phyloP scores from a whole-genome alignment of 345 rosid species.

The Ceriops decandra region DNA sequence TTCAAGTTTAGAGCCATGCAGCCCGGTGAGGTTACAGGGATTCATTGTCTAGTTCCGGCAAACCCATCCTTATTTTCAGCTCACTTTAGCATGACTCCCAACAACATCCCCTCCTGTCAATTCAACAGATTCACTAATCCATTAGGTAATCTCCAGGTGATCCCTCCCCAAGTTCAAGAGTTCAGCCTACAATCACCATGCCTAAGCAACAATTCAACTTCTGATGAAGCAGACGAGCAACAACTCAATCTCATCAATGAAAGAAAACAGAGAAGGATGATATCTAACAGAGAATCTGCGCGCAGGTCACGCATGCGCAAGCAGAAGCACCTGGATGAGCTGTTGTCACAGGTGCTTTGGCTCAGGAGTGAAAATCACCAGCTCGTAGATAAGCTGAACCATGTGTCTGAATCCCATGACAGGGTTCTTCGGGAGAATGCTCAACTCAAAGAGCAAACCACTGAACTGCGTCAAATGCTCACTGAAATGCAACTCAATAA shows the following conservation, averaged over 20 bases:
- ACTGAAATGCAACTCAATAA: conserved; percentile 53
- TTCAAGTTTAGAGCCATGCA: conserved; percentile 39
- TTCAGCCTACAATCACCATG: conserved; percentile 41
- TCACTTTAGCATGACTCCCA: conserved; percentile 32
- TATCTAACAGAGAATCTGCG: conserved; percentile 93
- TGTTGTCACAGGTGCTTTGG: conserved; percentile 81
- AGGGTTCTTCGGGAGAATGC: conserved; percentile 54
- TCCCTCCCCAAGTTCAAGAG: conserved; percentile 32
- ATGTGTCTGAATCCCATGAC: conserved; percentile 54
- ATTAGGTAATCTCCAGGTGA: conserved; percentile 27
- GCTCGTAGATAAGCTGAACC: conserved; percentile 71
- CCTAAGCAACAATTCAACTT: conserved; percentile 66
- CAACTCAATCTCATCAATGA: conserved; percentile 58
- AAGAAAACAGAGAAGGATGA: conserved; percentile 89
- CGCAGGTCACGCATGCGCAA: conserved; percentile 93
- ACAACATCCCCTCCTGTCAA: conserved; percentile 29
- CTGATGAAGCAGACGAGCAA: conserved; percentile 78
- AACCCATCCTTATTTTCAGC: conserved; percentile 44
- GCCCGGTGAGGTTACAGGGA: conserved; percentile 53
- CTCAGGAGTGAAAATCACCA: conserved; percentile 81
- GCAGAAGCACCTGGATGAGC: conserved; percentile 95
- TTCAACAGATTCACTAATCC: conserved; percentile 34
- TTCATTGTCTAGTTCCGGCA: conserved; percentile 38
- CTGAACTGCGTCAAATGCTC: conserved; percentile 59
- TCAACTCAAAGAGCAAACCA: conserved; percentile 67